Evolutionary conservation across 116 monocot species (phyloP).

Genomic region (Dioscorea cayenensis): DNA sequence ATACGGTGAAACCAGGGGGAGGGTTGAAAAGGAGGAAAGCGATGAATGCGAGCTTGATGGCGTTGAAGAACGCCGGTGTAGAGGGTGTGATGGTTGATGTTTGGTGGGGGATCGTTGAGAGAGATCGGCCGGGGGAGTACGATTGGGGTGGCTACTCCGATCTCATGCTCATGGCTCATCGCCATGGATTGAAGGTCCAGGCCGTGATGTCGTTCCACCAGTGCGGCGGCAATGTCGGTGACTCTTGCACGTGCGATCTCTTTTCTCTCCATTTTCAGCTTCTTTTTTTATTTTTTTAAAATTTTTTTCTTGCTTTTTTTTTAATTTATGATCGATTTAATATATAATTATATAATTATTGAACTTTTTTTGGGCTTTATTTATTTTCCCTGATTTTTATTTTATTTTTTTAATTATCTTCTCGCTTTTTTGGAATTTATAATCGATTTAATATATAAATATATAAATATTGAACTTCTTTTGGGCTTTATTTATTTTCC

Average conservation of each 20-base stretch:
- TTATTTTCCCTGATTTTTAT: background rate
- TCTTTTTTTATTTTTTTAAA: background rate
- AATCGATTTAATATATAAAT: too few species aligned
- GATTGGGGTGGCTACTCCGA: slow-evolving; percentile 73
- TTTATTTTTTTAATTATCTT: background rate
- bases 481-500: too few species aligned
- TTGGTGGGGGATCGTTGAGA: slow-evolving; percentile 94
- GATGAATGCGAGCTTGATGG: slow-evolving; percentile 71
- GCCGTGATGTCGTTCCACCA: slow-evolving; percentile 98
- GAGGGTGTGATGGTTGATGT: slow-evolving; percentile 96
- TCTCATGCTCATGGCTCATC: slow-evolving; percentile 59
- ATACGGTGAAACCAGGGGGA: slow-evolving; percentile 51
- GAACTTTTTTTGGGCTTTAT: too few species aligned
- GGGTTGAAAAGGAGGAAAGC: slow-evolving; percentile 67
- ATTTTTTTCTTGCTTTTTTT: background rate
- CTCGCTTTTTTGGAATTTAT: background rate
- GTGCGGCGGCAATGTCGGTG: slow-evolving; percentile 96
- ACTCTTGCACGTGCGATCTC: slow-evolving; percentile 62
- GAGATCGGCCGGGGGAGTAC: slow-evolving; percentile 58
- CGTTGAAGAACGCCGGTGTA: slow-evolving; percentile 80
- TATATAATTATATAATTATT: too few species aligned
- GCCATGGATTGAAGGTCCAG: slow-evolving; percentile 78
- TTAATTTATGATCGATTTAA: too few species aligned
- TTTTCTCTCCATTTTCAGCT: background rate
- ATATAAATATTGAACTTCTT: too few species aligned